phyloP scores from a whole-genome alignment of 345 rosid species.

The Eucalyptus polyanthemos region DNA sequence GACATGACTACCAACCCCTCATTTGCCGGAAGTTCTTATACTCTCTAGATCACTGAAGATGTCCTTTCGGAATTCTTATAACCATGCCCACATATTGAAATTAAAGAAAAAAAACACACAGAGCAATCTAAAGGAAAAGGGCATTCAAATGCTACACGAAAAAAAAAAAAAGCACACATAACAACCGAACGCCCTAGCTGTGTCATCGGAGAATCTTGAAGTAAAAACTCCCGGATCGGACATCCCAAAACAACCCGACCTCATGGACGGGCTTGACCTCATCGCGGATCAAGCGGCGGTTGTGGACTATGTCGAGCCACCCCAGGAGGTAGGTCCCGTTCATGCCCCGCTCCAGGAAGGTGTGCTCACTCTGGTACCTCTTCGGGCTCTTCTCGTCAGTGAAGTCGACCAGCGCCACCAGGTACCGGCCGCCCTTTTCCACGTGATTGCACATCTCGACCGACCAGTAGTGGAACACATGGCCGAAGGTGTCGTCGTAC shows the following conservation, averaged over 20 bases:
- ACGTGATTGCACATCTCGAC: slow-evolving; percentile 3
- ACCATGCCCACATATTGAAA: not conserved
- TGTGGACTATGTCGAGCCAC: slow-evolving; percentile 6
- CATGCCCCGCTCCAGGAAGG: slow-evolving; percentile 9
- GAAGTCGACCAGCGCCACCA: slow-evolving; percentile 7
- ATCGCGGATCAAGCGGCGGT: not conserved
- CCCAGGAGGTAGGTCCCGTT: slow-evolving; percentile 1
- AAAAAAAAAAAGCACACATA: not conserved
- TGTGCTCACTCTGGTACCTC: slow-evolving; percentile 8
- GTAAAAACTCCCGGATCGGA: not conserved
- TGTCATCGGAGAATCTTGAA: slow-evolving; percentile 3
- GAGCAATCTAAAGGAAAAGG: not conserved
- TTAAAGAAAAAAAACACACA: not conserved
- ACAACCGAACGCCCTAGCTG: not conserved
- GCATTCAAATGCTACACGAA: not conserved
- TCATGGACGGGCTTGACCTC: slow-evolving; percentile 1
- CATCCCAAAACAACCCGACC: slow-evolving; percentile 21
- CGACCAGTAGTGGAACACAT: slow-evolving; percentile 14
- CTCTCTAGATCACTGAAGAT: not conserved
- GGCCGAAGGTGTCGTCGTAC: slow-evolving; percentile 2
- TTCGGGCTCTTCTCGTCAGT: slow-evolving; percentile 10
- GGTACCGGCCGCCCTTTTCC: not conserved
- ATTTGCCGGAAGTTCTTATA: not conserved
- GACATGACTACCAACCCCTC: not conserved
- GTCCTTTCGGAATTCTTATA: not conserved